Base-by-base conservation (phyloP, 2,329 filamentous ascomycete genomes). In the Beauveria varroae region DNA sequence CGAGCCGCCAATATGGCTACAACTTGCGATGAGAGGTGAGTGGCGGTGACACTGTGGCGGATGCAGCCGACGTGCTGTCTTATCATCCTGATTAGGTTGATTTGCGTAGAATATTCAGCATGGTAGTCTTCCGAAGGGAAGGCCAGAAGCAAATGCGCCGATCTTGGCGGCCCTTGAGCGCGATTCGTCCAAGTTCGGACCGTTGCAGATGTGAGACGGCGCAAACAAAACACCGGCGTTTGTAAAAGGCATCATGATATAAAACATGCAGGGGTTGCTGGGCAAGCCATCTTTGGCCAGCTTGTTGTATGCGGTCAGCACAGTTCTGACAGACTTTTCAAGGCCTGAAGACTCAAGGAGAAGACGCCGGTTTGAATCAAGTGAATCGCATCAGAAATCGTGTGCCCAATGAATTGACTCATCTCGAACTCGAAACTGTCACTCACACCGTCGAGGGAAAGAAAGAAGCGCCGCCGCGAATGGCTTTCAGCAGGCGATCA, bases 321-420 rank as follows among this genome's bases (percentile, higher is more conserved):
- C 64, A 3, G 64, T 62, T 50, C 69, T 49, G 46, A 62, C 66
- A 2, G 68, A 64, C 6, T 62, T 57, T 8, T 54, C 50, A 40
- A 76, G 50, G 40, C 75, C 66, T 20, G 63, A 62, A 1, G 73
- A 71, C 10, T 72, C 67, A 59, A 68, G 75, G 16, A 75, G 53
- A 5, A 63, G 0, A 67, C 57, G 6, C 66, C 61, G 24, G 61
- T 60, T 44, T 67, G 63, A 1, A 65, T 30, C 63, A 34, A 30
- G n/a, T 16, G 1, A 5, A 50, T 2, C 10, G 30, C 14, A 12
- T 57, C 8, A 58, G 56, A 10, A 16, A 51, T 18, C 3, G 16
- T 47, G 14, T 24, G 2, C 5, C 6, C 41, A 16, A 12, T 8
- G 44, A 18, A 26, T 16, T 2, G 18, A 22, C n/a, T 20, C 3